phyloP scores from a whole-genome alignment of 768 basidiomycete genomes.

The Leucogyrophana mollusca region DNA sequence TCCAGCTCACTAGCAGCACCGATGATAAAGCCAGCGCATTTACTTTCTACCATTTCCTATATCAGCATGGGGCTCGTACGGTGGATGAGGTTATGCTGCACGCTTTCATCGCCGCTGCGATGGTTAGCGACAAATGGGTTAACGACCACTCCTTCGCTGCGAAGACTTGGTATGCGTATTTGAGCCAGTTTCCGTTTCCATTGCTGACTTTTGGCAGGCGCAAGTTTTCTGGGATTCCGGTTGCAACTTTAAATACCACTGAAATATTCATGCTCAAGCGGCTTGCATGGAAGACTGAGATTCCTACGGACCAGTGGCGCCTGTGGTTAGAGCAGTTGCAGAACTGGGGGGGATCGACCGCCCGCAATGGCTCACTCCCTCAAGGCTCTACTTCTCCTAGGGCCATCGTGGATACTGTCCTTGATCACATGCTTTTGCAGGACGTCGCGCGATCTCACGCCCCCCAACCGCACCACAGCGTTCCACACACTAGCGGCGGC shows the following conservation, averaged over 20 bases:
- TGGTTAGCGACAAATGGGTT: constrained; percentile 33
- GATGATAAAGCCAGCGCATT: constrained; percentile 10
- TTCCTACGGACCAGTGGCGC: constrained; percentile 19
- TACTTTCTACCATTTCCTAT: constrained; percentile 30
- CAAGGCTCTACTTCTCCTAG: background rate
- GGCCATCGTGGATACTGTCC: background rate
- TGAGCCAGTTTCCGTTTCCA: background rate
- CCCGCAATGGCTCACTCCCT: background rate
- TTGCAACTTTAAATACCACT: constrained; percentile 19
- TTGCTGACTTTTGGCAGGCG: constrained; percentile 13
- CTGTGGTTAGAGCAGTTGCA: background rate
- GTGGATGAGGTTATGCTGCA: constrained; percentile 35
- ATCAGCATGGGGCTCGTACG: constrained; percentile 21
- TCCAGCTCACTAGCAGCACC: constrained; percentile 17
- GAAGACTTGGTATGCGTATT: constrained; percentile 27
- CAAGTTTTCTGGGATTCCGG: constrained; percentile 19
- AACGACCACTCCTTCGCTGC: constrained; percentile 29
- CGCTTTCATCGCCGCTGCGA: constrained; percentile 32
- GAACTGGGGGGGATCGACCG: background rate
- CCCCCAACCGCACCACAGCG: no score
- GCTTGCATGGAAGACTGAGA: constrained; percentile 6
- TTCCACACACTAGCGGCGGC: no score
- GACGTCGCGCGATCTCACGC: no score
- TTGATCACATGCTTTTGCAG: background rate
- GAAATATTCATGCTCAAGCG: constrained; percentile 16